Conservation (phyloP, 2,329 filamentous ascomycete species). For the Cryoendolithus antarcticus region DNA sequence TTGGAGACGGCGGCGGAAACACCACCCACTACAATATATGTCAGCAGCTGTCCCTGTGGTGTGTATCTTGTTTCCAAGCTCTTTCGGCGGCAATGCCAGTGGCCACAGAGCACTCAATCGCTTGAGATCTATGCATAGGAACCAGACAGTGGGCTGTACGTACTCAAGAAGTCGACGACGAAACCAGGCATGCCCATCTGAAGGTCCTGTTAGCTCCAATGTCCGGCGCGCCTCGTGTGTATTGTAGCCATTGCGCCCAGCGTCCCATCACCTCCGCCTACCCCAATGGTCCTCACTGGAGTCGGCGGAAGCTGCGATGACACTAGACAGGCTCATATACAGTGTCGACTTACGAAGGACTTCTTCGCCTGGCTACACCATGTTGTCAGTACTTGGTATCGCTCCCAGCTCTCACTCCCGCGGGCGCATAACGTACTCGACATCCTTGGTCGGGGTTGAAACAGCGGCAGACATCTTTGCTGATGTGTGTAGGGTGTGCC, state of each 20-base stretch:
- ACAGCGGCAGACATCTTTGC: slow-evolving; percentile 5
- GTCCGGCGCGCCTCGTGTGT: not conserved
- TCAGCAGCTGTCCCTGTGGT: slow-evolving; percentile 26
- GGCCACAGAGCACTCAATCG: not conserved
- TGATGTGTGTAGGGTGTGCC: slow-evolving; percentile 1
- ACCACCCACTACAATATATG: slow-evolving; percentile 74
- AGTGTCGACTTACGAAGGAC: slow-evolving; percentile 1
- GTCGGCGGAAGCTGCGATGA: too few species aligned
- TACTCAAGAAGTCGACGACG: slow-evolving; percentile 98
- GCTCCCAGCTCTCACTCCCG: not conserved
- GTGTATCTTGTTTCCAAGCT: slow-evolving; percentile 20
- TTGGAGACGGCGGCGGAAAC: slow-evolving; percentile 99
- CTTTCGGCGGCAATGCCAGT: slow-evolving; percentile 13
- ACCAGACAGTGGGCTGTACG: slow-evolving; percentile 32
- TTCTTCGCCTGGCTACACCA: slow-evolving; percentile 6
- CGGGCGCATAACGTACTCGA: slow-evolving; percentile 5
- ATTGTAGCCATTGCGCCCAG: not conserved
- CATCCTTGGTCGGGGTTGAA: slow-evolving; percentile 5
- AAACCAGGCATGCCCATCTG: slow-evolving; percentile 48
- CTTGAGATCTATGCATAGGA: not conserved
- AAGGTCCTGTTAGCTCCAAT: not conserved
- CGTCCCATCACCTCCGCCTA: not conserved
- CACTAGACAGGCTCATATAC: not conserved
- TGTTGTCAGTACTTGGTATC: slow-evolving; percentile 3
- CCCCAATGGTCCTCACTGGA: too few species aligned